Base-by-base conservation (phyloP, 805 yeast species). In the Yamadazyma endophytica region DNA sequence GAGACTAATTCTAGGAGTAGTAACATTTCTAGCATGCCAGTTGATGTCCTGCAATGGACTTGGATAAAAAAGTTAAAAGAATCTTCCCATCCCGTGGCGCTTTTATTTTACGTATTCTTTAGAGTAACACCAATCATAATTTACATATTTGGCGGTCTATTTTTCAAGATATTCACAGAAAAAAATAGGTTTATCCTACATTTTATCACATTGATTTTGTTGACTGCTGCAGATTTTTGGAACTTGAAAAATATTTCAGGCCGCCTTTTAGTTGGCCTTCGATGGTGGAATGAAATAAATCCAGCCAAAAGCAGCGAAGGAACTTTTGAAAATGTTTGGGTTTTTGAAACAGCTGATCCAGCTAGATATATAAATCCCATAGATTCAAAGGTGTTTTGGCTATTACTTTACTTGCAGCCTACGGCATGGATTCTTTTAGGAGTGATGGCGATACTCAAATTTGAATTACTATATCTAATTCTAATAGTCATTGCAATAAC, bases 201-300 rank as follows among this genome's bases (percentile, higher is more conserved):
- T 47, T 90, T 92, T 65, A 88, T 90, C 11, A 54, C 78, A 5
- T 79, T 87, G 14, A 76, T 89, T 2, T 61, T 92, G 12, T 61
- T 88, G 13, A 68, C 86, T 13, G 84, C 96, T 0, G 86, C 87
- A 1, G 98, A 90, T 55, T 90, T 90, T 50, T 90, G 97, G 94
- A 82, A 85, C 50, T 78, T 86, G 15, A 92, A 90, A 52, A 90
- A 90, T 56, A 83, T 90, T 16, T 70, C 95, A 13, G 98, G 98
- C 1, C 65, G 97, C 36, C 70, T 86, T 35, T 58, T 90, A 34
- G 97, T 92, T 4, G 97, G 97, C 0, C 68, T 92, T 42, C 71
- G 94, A 42, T 90, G 98, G 98, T 90, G 97, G 96, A 92, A 90
- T 53, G 97, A 90, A 52, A 55, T 63, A 4, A 58, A 49, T 32